A percentile compares a stretch with the other conserved stretches of the same genome.
These are phyloP conservation scores for Chaetomiaceae sp. DNA, from an alignment of 2,329 filamentous ascomycete species.

Conservation along the genomic window DNA sequence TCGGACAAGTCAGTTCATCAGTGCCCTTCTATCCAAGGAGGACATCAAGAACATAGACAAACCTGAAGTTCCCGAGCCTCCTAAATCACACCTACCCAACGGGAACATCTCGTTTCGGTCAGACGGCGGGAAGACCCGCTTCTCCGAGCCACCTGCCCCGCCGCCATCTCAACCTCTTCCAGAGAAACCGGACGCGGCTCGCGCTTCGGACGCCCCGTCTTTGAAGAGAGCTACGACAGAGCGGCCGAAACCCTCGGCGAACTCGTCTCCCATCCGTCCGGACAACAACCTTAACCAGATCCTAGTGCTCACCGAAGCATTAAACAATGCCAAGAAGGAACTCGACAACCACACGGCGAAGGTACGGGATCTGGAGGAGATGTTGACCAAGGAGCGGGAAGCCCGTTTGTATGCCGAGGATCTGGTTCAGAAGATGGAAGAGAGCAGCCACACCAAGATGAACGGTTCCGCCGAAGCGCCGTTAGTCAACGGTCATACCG, in stretches of 20 bases:
- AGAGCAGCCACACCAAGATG: constrained; percentile 42
- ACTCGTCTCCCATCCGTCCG: constrained; percentile 55
- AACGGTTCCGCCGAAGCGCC: constrained; percentile 38
- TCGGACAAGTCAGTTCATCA: constrained; percentile 77
- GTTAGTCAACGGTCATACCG: constrained; percentile 32
- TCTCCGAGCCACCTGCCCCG: constrained; percentile 88
- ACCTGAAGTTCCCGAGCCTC: constrained; percentile 43
- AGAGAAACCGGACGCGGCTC: constrained; percentile 76
- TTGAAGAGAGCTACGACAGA: constrained; percentile 75
- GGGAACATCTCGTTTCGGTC: constrained; percentile 57
- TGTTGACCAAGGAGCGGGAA: constrained; percentile 72
- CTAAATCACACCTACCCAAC: constrained; percentile 47
- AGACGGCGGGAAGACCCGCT: constrained; percentile 70
- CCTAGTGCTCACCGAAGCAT: constrained; percentile 74
- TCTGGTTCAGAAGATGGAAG: constrained; percentile 65
- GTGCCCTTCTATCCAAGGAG: constrained; percentile 70
- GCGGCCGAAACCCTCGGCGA: constrained; percentile 58
- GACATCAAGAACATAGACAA: constrained; percentile 56
- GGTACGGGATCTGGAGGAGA: constrained; percentile 74
- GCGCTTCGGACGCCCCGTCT: constrained; percentile 48
- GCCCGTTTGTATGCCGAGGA: constrained; percentile 84
- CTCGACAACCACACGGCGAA: constrained; percentile 76
- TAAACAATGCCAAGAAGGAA: constrained; percentile 80
- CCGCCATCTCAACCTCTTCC: constrained; percentile 90
- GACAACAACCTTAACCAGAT: constrained; percentile 65